Base-by-base conservation (phyloP, 257 asterid species). In the Striga asiatica region DNA sequence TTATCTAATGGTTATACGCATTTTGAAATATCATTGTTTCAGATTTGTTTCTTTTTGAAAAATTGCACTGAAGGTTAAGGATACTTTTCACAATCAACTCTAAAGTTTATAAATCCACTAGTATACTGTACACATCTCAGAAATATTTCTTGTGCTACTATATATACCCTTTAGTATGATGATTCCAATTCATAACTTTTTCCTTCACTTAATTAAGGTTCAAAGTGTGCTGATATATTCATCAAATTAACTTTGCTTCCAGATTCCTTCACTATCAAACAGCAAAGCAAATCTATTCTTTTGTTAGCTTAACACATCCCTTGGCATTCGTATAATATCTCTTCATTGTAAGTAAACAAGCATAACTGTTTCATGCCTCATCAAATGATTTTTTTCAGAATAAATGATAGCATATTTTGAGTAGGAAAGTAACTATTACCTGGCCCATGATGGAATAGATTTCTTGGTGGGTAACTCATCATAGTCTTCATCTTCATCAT, bases 371-470 rank as follows among this genome's bases (percentile, higher is more conserved):
- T 8, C 55, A 64, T 41, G 48, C n/a, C n/a, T n/a, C n/a, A n/a
- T n/a, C n/a, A n/a, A n/a, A n/a, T n/a, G n/a, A n/a, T n/a, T n/a
- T n/a, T n/a, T n/a, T n/a, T n/a, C n/a, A n/a, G n/a, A n/a, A n/a
- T n/a, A n/a, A n/a, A n/a, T n/a, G n/a, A n/a, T n/a, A 28, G 16
- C 37, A 58, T 14, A 48, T 27, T 24, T 34, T 31, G 29, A 4
- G 59, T 27, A 31, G 53, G 54, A 45, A 43, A 35, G 37, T 52
- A 57, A 45, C 54, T 37, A 53, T 59, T 62, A 92, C 98, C 98
- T 92, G 74, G 97, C 85, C 98, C 98, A 92, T 37, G 94, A 71
- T 54, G 98, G 98, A 69, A 92, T 50, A 53, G 20, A 68, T 81
- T 92, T 92, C 68, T 74, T 76, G 55, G 74, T 52, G 45, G 81